phyloP scores from a whole-genome alignment of 495 filamentous ascomycete genomes.

The Trichocladium antarcticum region DNA sequence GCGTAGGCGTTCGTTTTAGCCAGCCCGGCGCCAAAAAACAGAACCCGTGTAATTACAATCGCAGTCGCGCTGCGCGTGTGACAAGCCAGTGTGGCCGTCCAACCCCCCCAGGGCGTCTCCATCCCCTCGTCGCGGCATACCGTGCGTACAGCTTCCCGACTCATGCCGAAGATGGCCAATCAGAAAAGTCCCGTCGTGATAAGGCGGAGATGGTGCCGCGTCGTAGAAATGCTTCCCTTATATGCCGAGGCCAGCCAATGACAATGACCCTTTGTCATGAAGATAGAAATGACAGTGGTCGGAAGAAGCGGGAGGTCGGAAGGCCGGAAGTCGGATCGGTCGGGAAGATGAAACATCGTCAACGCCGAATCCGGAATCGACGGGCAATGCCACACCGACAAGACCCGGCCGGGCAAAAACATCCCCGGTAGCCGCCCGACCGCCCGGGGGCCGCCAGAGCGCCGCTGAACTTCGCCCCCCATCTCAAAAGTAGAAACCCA shows the following conservation, averaged over 20 bases:
- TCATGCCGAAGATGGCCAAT: no score
- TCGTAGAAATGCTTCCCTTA: constrained; percentile 6
- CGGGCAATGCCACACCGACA: no score
- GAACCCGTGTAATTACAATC: constrained; percentile 1
- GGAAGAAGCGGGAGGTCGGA: no score
- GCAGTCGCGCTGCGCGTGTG: neutral
- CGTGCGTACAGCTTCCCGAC: neutral
- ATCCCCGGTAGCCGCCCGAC: no score
- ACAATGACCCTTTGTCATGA: constrained; percentile 7
- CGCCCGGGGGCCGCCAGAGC: no score
- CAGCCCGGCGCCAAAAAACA: neutral
- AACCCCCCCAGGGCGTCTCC: neutral
- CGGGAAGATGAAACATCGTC: no score
- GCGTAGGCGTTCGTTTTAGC: neutral
- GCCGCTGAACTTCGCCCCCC: no score
- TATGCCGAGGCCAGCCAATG: neutral
- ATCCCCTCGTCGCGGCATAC: neutral
- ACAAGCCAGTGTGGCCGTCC: neutral
- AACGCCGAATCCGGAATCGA: no score
- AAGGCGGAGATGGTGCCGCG: neutral
- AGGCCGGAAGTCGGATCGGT: no score
- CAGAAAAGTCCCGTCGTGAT: neutral
- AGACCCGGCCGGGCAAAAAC: neutral
- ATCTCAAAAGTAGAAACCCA: neutral
- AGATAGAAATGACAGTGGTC: no score